Percentiles rank a stretch among this genome's conserved stretches.
These are phyloP conservation scores for Seminavis robusta DNA, from an alignment of 108 stramenopile species.

Conservation along the genomic window DNA sequence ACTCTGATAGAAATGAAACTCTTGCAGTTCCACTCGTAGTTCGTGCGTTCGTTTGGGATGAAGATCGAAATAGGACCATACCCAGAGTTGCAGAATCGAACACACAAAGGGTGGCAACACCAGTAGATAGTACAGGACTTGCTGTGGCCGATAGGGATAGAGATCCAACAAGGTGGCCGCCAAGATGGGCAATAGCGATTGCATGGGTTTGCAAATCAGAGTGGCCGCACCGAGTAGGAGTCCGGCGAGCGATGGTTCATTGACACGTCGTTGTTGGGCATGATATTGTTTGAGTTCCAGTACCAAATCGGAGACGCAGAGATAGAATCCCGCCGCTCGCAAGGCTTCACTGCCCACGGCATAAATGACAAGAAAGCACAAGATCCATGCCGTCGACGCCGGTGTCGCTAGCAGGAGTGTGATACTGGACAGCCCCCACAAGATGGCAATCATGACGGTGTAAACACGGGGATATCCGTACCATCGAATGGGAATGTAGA, in stretches of 20 bases:
- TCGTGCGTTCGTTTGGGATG: not conserved
- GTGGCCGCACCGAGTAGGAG: conserved; percentile 50
- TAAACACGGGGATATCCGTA: conserved; percentile 38
- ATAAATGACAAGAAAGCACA: conserved; percentile 33
- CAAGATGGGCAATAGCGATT: conserved; percentile 36
- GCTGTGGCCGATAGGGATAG: too few relatives aligned
- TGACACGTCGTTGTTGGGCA: conserved; percentile 30
- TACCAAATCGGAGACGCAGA: conserved; percentile 54
- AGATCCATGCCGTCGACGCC: conserved; percentile 17
- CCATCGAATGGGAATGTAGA: conserved; percentile 45
- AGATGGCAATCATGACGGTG: conserved; percentile 23
- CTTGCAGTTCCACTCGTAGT: not conserved
- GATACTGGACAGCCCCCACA: conserved; percentile 12
- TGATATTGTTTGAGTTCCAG: conserved; percentile 48
- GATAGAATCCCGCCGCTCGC: conserved; percentile 23
- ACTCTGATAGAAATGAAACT: too few relatives aligned
- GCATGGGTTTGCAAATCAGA: conserved; percentile 49
- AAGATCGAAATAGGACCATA: conserved; percentile 40
- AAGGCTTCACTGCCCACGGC: conserved; percentile 38
- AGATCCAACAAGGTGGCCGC: conserved; percentile 24
- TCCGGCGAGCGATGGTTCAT: conserved; percentile 49
- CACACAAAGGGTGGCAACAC: conserved; percentile 41
- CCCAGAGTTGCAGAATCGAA: conserved; percentile 34
- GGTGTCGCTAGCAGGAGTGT: conserved; percentile 8
- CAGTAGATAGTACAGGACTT: conserved; percentile 36